phyloP scores from a whole-genome alignment of 179 eudicot species.

The Beta lomatogona region DNA sequence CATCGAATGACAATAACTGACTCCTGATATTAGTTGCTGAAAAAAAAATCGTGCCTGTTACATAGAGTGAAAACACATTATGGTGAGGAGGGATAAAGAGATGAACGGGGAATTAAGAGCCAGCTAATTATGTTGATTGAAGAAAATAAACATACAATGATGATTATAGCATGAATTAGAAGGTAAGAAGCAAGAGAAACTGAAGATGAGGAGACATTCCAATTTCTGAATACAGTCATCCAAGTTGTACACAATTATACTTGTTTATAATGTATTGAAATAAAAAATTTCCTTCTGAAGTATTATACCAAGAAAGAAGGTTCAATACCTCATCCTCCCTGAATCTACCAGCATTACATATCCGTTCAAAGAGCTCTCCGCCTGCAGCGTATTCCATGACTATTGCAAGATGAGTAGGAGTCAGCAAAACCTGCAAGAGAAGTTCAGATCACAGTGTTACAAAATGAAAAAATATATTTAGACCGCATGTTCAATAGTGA shows the following conservation, averaged over 20 bases:
- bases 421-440: slow-evolving; percentile 62
- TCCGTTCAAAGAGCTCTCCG: slow-evolving; percentile 89
- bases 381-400: slow-evolving; percentile 95
- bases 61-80: slow-evolving; percentile 11
- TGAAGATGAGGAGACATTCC: background rate
- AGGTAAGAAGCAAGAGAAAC: slow-evolving; percentile 1
- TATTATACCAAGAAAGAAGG: background rate
- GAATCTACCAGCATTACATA: slow-evolving; percentile 83
- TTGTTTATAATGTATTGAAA: background rate
- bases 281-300: background rate
- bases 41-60: slow-evolving; percentile 81
- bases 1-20: slow-evolving; percentile 89
- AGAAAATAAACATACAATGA: background rate
- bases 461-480: no score
- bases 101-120: background rate
- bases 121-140: background rate
- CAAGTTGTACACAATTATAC: background rate
- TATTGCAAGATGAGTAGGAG: slow-evolving; percentile 87
- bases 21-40: slow-evolving; percentile 93
- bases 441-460: slow-evolving; percentile 5
- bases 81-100: background rate
- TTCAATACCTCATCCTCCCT: slow-evolving; percentile 83
- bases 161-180: background rate
- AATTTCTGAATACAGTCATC: background rate
- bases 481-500: no score